Evolutionary conservation across 495 filamentous ascomycete species (phyloP).

Genomic region (Xylaria curta): DNA sequence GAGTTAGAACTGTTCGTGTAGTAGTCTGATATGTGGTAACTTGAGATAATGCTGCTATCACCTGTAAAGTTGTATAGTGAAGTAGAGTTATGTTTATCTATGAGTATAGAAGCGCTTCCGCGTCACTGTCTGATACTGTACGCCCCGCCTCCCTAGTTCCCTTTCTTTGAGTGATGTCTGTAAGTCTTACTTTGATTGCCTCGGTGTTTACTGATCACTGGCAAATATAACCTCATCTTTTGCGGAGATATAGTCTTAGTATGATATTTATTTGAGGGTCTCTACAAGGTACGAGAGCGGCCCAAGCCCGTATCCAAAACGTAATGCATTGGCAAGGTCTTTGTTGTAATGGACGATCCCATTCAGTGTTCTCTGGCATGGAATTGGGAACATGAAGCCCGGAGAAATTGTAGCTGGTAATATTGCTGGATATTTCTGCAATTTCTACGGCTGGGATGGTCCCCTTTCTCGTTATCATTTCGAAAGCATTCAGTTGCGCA

Average conservation of each 20-base stretch:
- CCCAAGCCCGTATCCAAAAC: background rate
- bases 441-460: conserved; percentile 20
- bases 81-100: background rate
- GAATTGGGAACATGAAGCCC: background rate
- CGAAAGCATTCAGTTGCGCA: conserved; percentile 21
- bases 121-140: background rate
- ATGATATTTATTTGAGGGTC: background rate
- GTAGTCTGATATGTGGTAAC: background rate
- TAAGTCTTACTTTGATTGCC: background rate
- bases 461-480: conserved; percentile 18
- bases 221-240: background rate
- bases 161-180: background rate
- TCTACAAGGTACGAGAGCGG: background rate
- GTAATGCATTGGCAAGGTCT: background rate
- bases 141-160: background rate
- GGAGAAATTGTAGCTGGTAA: too few species aligned
- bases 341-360: background rate
- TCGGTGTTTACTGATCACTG: background rate
- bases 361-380: background rate
- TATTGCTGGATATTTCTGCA: background rate
- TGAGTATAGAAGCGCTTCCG: background rate
- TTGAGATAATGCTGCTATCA: background rate
- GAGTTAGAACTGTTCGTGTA: background rate
- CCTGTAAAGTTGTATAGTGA: background rate
- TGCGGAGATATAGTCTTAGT: background rate